Evolutionary conservation across 2,329 filamentous ascomycete species (phyloP).

Genomic region (Penicillium sp.): DNA sequence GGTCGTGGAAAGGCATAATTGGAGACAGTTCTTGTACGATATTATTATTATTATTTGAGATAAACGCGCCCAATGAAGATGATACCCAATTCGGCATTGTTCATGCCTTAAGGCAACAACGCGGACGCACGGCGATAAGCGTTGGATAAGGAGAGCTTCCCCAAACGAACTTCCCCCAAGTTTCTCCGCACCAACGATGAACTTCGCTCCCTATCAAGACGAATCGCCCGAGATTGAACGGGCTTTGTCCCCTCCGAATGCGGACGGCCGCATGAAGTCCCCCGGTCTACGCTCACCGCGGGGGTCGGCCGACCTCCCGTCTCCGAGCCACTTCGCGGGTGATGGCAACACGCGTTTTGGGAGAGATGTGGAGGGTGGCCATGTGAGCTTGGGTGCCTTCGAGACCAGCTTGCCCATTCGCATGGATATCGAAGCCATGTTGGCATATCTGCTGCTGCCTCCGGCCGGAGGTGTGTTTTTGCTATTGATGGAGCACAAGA

Average conservation of each 20-base stretch:
- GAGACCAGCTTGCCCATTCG: constrained; percentile 85
- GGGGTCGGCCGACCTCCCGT: constrained; percentile 44
- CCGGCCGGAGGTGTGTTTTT: constrained; percentile 82
- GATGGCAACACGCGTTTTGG: constrained; percentile 43
- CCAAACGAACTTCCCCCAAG: constrained; percentile 1
- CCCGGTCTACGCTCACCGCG: constrained; percentile 55
- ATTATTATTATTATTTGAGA: constrained; percentile 6
- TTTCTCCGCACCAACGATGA: constrained; percentile 55
- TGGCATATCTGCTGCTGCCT: constrained; percentile 83
- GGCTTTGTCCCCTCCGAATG: constrained; percentile 69
- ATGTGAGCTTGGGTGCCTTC: constrained; percentile 72
- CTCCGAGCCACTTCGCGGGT: constrained; percentile 40
- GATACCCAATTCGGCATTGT: constrained; percentile 18
- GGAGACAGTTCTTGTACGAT: constrained; percentile 16
- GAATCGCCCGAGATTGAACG: constrained; percentile 81
- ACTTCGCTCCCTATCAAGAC: constrained; percentile 97
- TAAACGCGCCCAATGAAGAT: constrained; percentile 19
- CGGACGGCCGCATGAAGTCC: constrained; percentile 49
- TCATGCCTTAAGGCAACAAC: constrained; percentile 10
- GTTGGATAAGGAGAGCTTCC: constrained; percentile 15
- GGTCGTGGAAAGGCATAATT: constrained; percentile 32
- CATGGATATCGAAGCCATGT: constrained; percentile 83
- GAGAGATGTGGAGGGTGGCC: constrained; percentile 48
- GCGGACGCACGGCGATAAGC: constrained; percentile 8
- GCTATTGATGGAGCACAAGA: constrained; percentile 85